phyloP scores from a whole-genome alignment of 2,329 filamentous ascomycete species.

The Ceratocystis variospora region DNA sequence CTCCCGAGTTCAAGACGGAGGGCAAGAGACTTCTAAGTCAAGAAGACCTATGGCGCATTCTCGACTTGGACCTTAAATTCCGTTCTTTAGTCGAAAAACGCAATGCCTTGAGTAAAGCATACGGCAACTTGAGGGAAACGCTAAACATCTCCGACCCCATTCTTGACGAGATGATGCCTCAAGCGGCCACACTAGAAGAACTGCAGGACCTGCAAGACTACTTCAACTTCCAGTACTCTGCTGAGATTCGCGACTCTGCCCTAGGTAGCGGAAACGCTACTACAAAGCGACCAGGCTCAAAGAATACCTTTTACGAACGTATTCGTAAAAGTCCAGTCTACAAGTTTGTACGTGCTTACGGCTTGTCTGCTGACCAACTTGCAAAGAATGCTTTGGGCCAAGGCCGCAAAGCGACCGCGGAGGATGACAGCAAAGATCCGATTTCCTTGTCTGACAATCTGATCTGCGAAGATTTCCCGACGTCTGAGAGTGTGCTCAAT shows the following conservation, averaged over 20 bases:
- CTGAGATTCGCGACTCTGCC: slow-evolving; percentile 68
- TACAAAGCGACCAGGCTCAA: slow-evolving; percentile 68
- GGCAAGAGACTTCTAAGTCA: slow-evolving; percentile 85
- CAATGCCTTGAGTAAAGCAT: slow-evolving; percentile 67
- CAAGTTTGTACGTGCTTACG: slow-evolving; percentile 73
- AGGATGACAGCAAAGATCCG: slow-evolving; percentile 67
- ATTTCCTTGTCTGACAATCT: slow-evolving; percentile 77
- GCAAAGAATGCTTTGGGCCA: slow-evolving; percentile 73
- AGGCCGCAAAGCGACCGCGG: slow-evolving; percentile 66
- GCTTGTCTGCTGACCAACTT: slow-evolving; percentile 76
- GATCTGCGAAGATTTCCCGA: slow-evolving; percentile 58
- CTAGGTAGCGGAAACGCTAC: slow-evolving; percentile 49
- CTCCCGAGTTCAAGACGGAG: slow-evolving; percentile 56
- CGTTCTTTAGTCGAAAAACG: slow-evolving; percentile 85
- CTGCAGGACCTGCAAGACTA: slow-evolving; percentile 95
- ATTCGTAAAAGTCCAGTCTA: slow-evolving; percentile 70
- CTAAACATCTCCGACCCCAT: slow-evolving; percentile 55
- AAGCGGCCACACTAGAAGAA: slow-evolving; percentile 80
- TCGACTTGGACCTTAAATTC: slow-evolving; percentile 92
- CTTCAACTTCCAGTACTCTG: slow-evolving; percentile 81
- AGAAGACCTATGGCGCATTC: slow-evolving; percentile 86
- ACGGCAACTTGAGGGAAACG: slow-evolving; percentile 52
- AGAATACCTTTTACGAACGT: slow-evolving; percentile 68
- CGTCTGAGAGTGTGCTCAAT: slow-evolving; percentile 58
- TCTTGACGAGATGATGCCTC: slow-evolving; percentile 68